These are phyloP conservation scores for Xylaria palmicola DNA, from an alignment of 495 filamentous ascomycete species.

Conservation along the genomic window DNA sequence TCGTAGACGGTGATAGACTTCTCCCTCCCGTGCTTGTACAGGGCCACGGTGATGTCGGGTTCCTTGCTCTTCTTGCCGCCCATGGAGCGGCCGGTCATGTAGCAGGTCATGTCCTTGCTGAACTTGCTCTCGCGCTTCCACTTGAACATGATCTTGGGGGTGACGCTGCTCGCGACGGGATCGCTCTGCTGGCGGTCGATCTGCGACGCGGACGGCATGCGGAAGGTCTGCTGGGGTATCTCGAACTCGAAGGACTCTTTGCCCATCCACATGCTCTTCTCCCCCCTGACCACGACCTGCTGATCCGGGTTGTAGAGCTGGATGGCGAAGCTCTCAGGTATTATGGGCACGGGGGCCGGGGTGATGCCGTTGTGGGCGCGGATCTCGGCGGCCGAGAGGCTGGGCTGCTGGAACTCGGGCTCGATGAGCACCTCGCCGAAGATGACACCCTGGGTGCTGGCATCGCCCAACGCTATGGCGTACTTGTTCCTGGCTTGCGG, in stretches of 20 bases:
- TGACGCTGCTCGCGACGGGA: slow-evolving; percentile 63
- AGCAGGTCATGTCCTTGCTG: slow-evolving; percentile 75
- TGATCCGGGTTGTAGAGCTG: slow-evolving; percentile 96
- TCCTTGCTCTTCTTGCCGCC: slow-evolving; percentile 76
- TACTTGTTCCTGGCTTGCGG: slow-evolving; percentile 78
- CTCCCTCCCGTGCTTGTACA: slow-evolving; percentile 62
- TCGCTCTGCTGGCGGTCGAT: slow-evolving; percentile 75
- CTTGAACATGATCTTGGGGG: slow-evolving; percentile 79
- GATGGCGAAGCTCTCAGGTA: slow-evolving; percentile 75
- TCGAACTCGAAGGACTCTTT: slow-evolving; percentile 86
- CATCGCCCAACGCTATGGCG: slow-evolving; percentile 79
- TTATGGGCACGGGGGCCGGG: slow-evolving; percentile 69
- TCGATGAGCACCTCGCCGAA: slow-evolving; percentile 84
- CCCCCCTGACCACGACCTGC: slow-evolving; percentile 66
- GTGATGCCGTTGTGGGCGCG: slow-evolving; percentile 65
- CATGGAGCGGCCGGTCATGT: slow-evolving; percentile 72
- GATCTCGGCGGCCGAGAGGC: slow-evolving; percentile 75
- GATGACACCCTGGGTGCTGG: slow-evolving; percentile 74
- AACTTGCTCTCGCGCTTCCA: slow-evolving; percentile 92
- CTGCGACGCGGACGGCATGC: slow-evolving; percentile 68
- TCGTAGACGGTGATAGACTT: slow-evolving; percentile 76
- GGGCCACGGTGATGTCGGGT: slow-evolving; percentile 87
- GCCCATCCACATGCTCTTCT: slow-evolving; percentile 72
- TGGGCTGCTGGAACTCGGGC: slow-evolving; percentile 81
- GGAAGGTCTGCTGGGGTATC: slow-evolving; percentile 83